A percentile compares a stretch with the other conserved stretches of the same genome.
Evolutionary conservation across 2,329 filamentous ascomycete genomes (phyloP).

Genomic region (Colletotrichum scovillei): DNA sequence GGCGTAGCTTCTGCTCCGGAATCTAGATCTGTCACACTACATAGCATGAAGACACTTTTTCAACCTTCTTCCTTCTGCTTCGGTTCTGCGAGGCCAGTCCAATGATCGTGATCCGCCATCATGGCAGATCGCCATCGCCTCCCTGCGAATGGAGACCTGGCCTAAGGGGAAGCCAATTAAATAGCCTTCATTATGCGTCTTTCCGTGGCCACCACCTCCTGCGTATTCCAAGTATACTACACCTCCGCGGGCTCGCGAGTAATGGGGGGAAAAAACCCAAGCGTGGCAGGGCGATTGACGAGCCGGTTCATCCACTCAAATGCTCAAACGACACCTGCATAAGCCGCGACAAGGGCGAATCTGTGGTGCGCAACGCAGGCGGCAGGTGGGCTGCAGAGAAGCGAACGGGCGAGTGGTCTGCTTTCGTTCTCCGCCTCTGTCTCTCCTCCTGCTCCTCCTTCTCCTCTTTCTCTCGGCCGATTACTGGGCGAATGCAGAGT

Average conservation of each 20-base stretch:
- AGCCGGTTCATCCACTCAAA: neutral
- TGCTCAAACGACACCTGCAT: neutral
- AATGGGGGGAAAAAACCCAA: neutral
- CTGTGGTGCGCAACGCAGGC: slow-evolving; percentile 8
- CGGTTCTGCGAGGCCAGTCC: neutral
- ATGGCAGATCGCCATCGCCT: neutral
- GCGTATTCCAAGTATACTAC: too few species aligned
- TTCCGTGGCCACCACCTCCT: neutral
- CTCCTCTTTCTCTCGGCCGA: slow-evolving; percentile 7
- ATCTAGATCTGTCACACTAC: slow-evolving; percentile 1
- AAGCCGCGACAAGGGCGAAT: neutral
- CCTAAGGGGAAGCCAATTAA: neutral
- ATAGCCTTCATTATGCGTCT: neutral
- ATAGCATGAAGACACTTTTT: neutral
- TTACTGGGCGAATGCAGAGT: slow-evolving; percentile 9
- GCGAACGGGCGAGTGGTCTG: neutral
- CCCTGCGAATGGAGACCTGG: neutral
- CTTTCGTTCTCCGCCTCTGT: too few species aligned
- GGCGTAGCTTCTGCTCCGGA: neutral
- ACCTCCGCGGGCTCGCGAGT: neutral
- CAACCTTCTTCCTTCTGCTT: neutral
- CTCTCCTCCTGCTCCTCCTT: neutral
- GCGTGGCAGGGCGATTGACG: neutral
- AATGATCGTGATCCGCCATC: neutral
- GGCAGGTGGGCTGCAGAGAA: neutral